A percentile compares a stretch with the other conserved stretches of the same genome.
These are phyloP conservation scores for Hanseniaspora lindneri DNA, from an alignment of 805 yeast species.

Conservation along the genomic window DNA sequence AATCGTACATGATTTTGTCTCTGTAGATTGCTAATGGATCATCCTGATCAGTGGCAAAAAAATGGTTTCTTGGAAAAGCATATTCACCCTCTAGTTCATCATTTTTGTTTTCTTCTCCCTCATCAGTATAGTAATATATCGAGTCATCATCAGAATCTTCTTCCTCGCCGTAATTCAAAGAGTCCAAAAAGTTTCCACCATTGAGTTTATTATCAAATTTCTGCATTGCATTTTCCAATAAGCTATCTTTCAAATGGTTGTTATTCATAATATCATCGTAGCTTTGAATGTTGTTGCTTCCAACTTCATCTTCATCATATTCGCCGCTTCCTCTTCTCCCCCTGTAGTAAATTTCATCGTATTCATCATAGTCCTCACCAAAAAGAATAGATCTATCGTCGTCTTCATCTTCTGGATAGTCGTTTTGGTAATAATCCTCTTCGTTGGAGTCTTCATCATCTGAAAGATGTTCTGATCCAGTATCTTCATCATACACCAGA, in stretches of 20 bases:
- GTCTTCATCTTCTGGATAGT: constrained; percentile 90
- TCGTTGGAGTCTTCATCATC: constrained; percentile 84
- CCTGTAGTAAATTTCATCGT: constrained; percentile 28
- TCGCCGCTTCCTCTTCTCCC: constrained; percentile 25
- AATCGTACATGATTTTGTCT: constrained; percentile 46
- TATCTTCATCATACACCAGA: constrained; percentile 30
- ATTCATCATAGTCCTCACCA: constrained; percentile 27
- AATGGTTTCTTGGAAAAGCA: constrained; percentile 34
- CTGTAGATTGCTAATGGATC: constrained; percentile 54
- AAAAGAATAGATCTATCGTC: constrained; percentile 36
- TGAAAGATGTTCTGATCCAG: constrained; percentile 35
- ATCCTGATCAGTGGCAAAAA: constrained; percentile 44
- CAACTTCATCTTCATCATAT: constrained; percentile 16
- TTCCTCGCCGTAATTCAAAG: constrained; percentile 40
- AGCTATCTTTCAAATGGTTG: neutral
- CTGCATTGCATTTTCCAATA: constrained; percentile 15
- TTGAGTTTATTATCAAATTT: constrained; percentile 5
- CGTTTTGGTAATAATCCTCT: constrained; percentile 83
- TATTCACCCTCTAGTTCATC: constrained; percentile 28
- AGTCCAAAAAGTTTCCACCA: constrained; percentile 15
- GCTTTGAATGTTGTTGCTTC: constrained; percentile 18
- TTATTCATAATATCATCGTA: constrained; percentile 8
- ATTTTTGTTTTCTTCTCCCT: constrained; percentile 28
- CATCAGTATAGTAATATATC: constrained; percentile 33
- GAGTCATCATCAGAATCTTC: constrained; percentile 77